Conservation (phyloP, 2,329 filamentous ascomycete species). For the Dactylellina drechsleri region DNA sequence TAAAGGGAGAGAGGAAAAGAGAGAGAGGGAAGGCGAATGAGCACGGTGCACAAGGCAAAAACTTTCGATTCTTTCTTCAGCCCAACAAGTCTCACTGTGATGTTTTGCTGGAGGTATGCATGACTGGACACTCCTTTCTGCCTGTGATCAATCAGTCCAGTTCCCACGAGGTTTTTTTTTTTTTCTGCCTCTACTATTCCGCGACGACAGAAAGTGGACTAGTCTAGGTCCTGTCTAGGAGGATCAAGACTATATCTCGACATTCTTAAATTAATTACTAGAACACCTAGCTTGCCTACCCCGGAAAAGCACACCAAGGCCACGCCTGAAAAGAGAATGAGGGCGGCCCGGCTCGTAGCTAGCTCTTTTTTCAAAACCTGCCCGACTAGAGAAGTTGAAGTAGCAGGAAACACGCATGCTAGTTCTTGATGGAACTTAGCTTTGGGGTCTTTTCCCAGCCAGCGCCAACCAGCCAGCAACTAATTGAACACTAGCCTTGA, state of each 20-base stretch:
- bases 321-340: slow-evolving; percentile 52
- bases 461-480: not conserved
- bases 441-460: slow-evolving; percentile 5
- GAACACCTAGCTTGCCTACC: slow-evolving; percentile 33
- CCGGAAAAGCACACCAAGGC: slow-evolving; percentile 44
- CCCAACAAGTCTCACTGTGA: no score
- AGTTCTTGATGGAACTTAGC: no score
- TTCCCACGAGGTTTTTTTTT: slow-evolving; percentile 15
- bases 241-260: slow-evolving; percentile 41
- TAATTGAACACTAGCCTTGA: not conserved
- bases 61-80: slow-evolving; percentile 13
- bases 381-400: slow-evolving; percentile 41
- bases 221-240: slow-evolving; percentile 3
- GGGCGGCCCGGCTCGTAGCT: slow-evolving; percentile 46
- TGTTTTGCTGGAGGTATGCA: no score
- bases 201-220: slow-evolving; percentile 48
- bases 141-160: no score
- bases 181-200: slow-evolving; percentile 23
- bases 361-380: slow-evolving; percentile 39
- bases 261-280: slow-evolving; percentile 50
- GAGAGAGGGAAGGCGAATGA: slow-evolving; percentile 1
- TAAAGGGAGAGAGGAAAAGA: no score
- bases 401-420: slow-evolving; percentile 26
- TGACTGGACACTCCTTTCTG: no score
- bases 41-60: not conserved